These are phyloP conservation scores for Climacium dendroides DNA, from an alignment of 225 moss, liverwort and hornwort species.

Conservation along the genomic window DNA sequence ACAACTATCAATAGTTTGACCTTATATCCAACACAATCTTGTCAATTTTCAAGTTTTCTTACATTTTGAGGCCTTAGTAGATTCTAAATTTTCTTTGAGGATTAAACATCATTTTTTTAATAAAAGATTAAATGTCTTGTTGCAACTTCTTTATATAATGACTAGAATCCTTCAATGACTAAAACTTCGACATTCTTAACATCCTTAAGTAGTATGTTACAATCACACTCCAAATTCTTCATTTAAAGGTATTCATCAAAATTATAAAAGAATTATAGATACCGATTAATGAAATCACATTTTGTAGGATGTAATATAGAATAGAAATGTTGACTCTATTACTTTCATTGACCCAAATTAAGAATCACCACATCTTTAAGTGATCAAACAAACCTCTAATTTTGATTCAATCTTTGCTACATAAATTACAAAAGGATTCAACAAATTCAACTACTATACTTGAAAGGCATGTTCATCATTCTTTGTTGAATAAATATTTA, in stretches of 20 bases:
- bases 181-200: neutral
- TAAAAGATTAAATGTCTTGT: too few relatives aligned
- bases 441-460: neutral
- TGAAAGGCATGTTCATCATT: too few relatives aligned
- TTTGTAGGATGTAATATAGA: neutral
- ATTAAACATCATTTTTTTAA: neutral
- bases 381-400: neutral
- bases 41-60: too few relatives aligned
- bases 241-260: neutral
- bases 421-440: neutral
- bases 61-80: neutral
- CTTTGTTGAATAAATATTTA: too few relatives aligned
- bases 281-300: neutral
- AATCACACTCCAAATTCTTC: neutral
- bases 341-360: neutral
- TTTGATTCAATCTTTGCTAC: neutral
- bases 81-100: neutral
- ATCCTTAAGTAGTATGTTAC: neutral
- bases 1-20: neutral
- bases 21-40: too few relatives aligned
- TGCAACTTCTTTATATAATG: neutral
- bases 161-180: too few relatives aligned
- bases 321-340: neutral
- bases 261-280: neutral
- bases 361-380: neutral